Percentiles rank a stretch among this genome's conserved stretches.
Evolutionary conservation across 208 protist genomes (phyloP).

Genomic region (Leishmania mexicana): DNA sequence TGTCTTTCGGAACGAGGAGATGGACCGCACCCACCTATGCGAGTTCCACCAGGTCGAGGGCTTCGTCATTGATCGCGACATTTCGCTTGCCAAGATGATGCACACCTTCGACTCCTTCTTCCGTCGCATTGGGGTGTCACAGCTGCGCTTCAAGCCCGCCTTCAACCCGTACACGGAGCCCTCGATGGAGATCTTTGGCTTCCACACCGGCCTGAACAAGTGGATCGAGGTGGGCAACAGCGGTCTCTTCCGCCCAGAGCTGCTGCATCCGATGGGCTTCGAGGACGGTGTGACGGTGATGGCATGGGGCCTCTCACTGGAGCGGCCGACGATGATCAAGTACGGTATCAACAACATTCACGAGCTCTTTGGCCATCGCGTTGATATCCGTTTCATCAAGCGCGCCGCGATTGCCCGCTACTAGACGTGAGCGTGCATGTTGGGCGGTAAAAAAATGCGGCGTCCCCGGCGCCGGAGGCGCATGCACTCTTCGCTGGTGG

Average conservation of each 20-base stretch:
- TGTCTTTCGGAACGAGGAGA: constrained; percentile 99
- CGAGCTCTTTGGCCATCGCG: constrained; percentile 98
- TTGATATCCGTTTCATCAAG: constrained; percentile 90
- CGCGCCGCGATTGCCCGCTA: constrained; percentile 86
- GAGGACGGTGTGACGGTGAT: constrained; percentile 97
- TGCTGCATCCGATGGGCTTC: constrained; percentile 99
- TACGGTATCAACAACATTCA: constrained; percentile 99
- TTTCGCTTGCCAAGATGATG: constrained; percentile 99
- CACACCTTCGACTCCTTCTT: constrained; percentile 99
- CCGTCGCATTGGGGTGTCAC: constrained; percentile 94
- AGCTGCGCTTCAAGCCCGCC: constrained; percentile 99
- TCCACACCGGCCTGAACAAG: constrained; percentile 95
- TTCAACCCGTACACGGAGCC: constrained; percentile 99
- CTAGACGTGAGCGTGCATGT: constrained; percentile 30
- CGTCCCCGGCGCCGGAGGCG: background rate
- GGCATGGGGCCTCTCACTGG: constrained; percentile 99
- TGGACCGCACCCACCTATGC: constrained; percentile 99
- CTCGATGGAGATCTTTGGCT: constrained; percentile 99
- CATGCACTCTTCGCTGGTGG: background rate
- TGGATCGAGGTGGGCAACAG: constrained; percentile 99
- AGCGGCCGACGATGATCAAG: constrained; percentile 99
- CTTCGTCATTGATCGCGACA: constrained; percentile 97
- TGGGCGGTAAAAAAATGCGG: background rate
- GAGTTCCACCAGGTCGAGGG: constrained; percentile 99
- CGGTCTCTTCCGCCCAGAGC: constrained; percentile 99